Evolutionary conservation across 2,329 filamentous ascomycete species (phyloP), one percentile per base, ranked within the genome.

Genomic region (Fusarium bactridioides): DNA sequence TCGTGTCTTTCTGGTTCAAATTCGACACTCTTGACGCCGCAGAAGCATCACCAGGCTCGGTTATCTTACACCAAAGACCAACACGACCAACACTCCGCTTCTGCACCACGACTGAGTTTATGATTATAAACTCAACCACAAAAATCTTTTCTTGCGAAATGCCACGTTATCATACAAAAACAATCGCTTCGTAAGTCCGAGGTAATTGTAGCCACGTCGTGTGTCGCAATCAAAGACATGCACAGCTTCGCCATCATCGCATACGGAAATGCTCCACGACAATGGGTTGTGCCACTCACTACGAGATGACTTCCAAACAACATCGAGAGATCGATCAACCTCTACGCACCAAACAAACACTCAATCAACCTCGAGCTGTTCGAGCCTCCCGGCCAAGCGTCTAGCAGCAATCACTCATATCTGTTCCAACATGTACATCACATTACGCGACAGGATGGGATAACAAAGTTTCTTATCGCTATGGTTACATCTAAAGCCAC

Each of bases 401-500:
- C 45, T 13, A 27, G 35, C 38, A 37, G 27, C 23, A 61, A 7
- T 29, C 38, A 23, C 10, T 33, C 25, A 33, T 6, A 19, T 25
- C 18, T 15, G 11, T n/a, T 59, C 18, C n/a, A 18, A 29, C 29
- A n/a, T 25, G 41, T 27, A 62, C 27, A 33, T 63, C 57, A 64
- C 48, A 50, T 41, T 29, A 48, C 53, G 38, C 18, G 15, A 38
- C 18, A 33, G 44, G 47, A 25, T 67, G 68, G 55, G 51, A 70
- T 55, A 41, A 45, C 41, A 33, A 54, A 44, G 40, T 51, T 64
- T 45, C 48, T 58, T 64, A 43, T 64, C 40, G 35, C n/a, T 66
- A 53, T 53, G 50, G 50, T 53, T 53, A 70, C 56, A 67, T 56
- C 63, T 66, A 62, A 55, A 29, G 38, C 54, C 37, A 35, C 43